Conservation (phyloP, 768 basidiomycete genomes). For the Russula sp. region DNA sequence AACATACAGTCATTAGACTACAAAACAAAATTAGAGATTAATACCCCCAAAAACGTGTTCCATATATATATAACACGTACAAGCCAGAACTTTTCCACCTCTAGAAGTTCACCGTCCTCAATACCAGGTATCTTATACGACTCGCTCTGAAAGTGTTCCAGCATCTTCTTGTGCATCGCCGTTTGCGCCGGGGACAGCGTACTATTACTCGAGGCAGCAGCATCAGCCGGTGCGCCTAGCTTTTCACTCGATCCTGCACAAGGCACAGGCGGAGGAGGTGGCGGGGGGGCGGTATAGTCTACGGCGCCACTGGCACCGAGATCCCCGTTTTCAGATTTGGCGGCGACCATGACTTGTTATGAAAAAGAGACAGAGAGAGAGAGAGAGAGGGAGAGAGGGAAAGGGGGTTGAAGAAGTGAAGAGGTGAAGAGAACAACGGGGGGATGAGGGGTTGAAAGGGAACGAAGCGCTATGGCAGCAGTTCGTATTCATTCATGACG, state of each 20-base stretch:
- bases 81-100: constrained; percentile 77
- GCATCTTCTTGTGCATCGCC: constrained; percentile 51
- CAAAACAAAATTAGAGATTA: background rate
- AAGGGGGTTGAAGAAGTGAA: no score
- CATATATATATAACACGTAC: constrained; percentile 38
- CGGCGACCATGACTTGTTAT: background rate
- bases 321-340: constrained; percentile 17
- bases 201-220: background rate
- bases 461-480: no score
- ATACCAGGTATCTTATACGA: constrained; percentile 53
- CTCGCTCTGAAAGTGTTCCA: constrained; percentile 55
- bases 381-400: no score
- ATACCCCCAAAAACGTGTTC: background rate
- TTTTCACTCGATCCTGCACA: constrained; percentile 10
- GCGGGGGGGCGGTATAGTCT: constrained; percentile 22
- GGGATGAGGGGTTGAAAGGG: no score
- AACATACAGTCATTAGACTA: constrained; percentile 68
- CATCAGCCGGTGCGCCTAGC: background rate
- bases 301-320: background rate
- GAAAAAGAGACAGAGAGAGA: no score
- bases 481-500: no score
- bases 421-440: background rate
- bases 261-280: constrained; percentile 20
- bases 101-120: constrained; percentile 46
- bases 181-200: constrained; percentile 46